Conservation (phyloP, 805 yeast species). For the Yarrowia sp. region DNA sequence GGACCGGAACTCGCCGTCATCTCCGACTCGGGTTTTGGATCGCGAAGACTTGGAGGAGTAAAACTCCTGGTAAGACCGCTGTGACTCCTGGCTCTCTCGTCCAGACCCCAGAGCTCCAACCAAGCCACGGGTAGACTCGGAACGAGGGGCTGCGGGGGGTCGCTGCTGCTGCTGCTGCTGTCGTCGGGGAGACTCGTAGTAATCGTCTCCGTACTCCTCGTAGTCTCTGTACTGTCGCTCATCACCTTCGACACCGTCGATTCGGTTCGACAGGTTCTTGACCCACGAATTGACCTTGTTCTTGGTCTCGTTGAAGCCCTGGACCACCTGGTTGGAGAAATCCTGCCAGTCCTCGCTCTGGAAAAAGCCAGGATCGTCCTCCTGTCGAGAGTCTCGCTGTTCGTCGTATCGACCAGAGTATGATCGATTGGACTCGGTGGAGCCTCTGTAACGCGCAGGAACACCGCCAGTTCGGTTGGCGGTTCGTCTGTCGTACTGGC, state of each 20-base stretch:
- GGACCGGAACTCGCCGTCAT: conserved; percentile 24
- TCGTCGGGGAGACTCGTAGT: conserved; percentile 15
- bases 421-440: conserved; percentile 30
- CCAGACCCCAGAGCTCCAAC: conserved; percentile 32
- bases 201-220: conserved; percentile 29
- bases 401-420: conserved; percentile 35
- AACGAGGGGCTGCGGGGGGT: conserved; percentile 21
- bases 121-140: conserved; percentile 29
- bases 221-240: conserved; percentile 28
- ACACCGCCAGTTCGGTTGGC: conserved; percentile 25
- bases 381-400: conserved; percentile 28
- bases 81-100: conserved; percentile 27
- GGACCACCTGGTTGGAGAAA: conserved; percentile 63
- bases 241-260: conserved; percentile 41
- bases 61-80: conserved; percentile 3
- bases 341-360: conserved; percentile 46
- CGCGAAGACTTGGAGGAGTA: conserved; percentile 27
- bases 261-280: conserved; percentile 58
- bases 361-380: conserved; percentile 36
- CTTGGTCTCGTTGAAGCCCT: conserved; percentile 79
- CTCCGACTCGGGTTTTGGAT: conserved; percentile 17
- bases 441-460: not conserved
- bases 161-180: conserved; percentile 19
- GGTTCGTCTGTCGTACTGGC: conserved; percentile 30
- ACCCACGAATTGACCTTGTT: conserved; percentile 77